Percentiles rank a stretch among this genome's conserved stretches.
These are phyloP conservation scores for Aspergillus proliferans DNA, from an alignment of 2,329 filamentous ascomycete species.

Conservation along the genomic window DNA sequence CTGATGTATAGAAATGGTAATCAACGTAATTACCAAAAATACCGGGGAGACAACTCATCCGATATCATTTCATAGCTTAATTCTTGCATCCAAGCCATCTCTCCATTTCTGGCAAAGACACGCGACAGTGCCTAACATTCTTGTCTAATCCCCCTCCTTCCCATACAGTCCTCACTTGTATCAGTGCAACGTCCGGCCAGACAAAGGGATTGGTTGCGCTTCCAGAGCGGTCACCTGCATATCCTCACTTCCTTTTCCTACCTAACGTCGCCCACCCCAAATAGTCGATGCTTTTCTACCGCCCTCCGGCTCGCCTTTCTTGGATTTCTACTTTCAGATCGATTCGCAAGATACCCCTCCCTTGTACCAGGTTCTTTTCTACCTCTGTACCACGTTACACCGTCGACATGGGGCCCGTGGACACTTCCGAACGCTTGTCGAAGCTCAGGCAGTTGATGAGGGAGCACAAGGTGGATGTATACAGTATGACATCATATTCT, in stretches of 20 bases:
- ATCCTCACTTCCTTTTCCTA: background rate
- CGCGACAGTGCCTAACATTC: too few relatives aligned
- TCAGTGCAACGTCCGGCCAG: constrained; percentile 4
- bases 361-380: constrained; percentile 33
- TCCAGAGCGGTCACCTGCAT: constrained; percentile 13
- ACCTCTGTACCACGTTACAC: constrained; percentile 28
- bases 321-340: constrained; percentile 25
- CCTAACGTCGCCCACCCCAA: constrained; percentile 5
- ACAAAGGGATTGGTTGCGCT: constrained; percentile 2
- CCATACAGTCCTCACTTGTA: background rate
- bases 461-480: constrained; percentile 79
- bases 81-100: background rate
- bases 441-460: constrained; percentile 80
- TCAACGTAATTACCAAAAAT: too few relatives aligned
- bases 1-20: background rate
- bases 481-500: constrained; percentile 56
- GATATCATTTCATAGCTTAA: constrained; percentile 2
- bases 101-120: too few relatives aligned
- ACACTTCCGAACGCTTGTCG: constrained; percentile 70
- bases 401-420: constrained; percentile 66
- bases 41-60: background rate
- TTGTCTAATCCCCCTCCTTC: background rate
- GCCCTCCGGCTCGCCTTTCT: constrained; percentile 22
- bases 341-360: constrained; percentile 16
- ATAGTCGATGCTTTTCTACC: constrained; percentile 30